Base-by-base conservation (phyloP, 2,329 filamentous ascomycete species). In the Colletotrichum acutatum region DNA sequence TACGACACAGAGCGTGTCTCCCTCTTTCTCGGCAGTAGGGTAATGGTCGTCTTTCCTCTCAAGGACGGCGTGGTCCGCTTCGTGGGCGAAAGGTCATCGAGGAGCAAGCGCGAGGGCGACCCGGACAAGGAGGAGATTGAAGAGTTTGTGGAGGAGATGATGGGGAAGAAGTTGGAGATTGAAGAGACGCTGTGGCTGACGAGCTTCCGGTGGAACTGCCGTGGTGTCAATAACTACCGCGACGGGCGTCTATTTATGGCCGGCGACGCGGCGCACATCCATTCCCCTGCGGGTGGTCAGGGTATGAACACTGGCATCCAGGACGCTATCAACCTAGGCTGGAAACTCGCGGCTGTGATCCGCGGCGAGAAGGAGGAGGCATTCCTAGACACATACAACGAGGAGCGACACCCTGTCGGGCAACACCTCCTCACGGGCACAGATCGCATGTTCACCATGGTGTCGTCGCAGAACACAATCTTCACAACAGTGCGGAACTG, bases 351-450 rank as follows among this genome's bases (percentile, higher is more conserved):
- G 3, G 74, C 76, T 6, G 71, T 73, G 7, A 24, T 73, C 1
- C 71, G 71, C 6, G 68, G 72, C 2, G 68, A 74, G 16, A 58
- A 56, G 52, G 78, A 78, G 12, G 78, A 83, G 11, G 75, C 79
- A 0, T 79, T 90, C 1, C 80, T 90, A 0, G 80, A 86, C 61
- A 85, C 82, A 14, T 89, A 89, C 76, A 81, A 86, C 64, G 74
- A 76, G 3, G 87, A 89, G 76, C 83, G 88, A 7, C 81, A 82
- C 19, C 83, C 85, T 3, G 84, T 89, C 49, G 87, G 87, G 0
- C 74, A 80, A 9, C 80, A 80, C 30, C 80, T 89, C 0, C 77
- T 86, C 5, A 71, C 79, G 14, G 81, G 80, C 2, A 87, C 85
- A 0, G 86, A 87, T 71, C 75, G 77, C 1, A 73, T 82, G 3